Evolutionary conservation across 2,329 filamentous ascomycete genomes (phyloP).

Genomic region (Chaetomiaceae sp.): DNA sequence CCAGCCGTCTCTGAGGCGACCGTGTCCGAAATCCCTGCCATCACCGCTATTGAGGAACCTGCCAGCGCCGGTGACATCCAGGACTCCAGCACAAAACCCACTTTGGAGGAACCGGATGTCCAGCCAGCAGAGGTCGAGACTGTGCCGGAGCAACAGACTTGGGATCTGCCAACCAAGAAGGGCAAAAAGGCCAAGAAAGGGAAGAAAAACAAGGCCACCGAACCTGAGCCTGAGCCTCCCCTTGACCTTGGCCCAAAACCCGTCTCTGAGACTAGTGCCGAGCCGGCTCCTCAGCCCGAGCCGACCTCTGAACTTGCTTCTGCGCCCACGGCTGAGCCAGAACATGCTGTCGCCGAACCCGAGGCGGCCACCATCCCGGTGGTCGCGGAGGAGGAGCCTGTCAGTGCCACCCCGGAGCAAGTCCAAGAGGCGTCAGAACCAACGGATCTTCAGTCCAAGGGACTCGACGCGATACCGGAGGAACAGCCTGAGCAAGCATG

Average conservation of each 20-base stretch:
- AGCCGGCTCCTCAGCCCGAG: too few species aligned
- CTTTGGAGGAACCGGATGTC: background rate
- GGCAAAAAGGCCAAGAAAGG: conserved; percentile 32
- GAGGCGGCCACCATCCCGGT: too few species aligned
- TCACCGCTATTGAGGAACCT: background rate
- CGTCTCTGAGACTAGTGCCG: background rate
- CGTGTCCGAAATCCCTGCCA: background rate
- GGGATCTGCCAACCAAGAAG: conserved; percentile 18
- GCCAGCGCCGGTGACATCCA: too few species aligned
- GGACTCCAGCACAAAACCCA: background rate
- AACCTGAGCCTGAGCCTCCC: background rate
- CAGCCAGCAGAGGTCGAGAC: conserved; percentile 3
- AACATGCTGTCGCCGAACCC: too few species aligned
- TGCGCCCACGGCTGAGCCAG: too few species aligned
- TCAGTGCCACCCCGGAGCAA: background rate
- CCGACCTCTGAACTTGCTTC: too few species aligned
- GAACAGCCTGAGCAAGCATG: background rate
- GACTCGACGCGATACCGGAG: background rate
- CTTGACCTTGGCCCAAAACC: background rate
- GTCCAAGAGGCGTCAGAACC: background rate
- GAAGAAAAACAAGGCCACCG: background rate
- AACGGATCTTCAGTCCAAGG: background rate
- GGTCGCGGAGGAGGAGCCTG: background rate
- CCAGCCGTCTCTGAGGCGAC: background rate
- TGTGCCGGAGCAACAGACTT: background rate